These are phyloP conservation scores for Clarireedia hainanense DNA, from an alignment of 2,329 filamentous ascomycete genomes.

Conservation along the genomic window DNA sequence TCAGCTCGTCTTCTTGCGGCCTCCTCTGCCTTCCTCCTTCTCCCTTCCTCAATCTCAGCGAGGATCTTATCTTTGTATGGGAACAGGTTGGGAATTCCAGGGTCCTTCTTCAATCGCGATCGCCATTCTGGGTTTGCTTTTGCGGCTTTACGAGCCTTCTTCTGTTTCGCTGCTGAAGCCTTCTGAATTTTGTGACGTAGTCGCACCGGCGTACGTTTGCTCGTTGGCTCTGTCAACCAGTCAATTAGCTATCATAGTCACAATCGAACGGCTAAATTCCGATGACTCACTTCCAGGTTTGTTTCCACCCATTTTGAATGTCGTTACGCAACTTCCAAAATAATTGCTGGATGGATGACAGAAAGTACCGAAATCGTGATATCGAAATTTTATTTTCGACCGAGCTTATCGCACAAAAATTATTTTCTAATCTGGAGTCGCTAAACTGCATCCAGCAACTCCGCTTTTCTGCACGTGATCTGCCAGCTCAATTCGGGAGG, in stretches of 20 bases:
- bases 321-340: conserved; percentile 6
- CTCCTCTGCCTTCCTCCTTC: conserved; percentile 74
- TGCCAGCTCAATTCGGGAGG: neutral
- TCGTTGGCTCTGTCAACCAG: conserved; percentile 67
- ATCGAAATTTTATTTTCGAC: conserved; percentile 5
- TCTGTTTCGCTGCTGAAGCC: conserved; percentile 80
- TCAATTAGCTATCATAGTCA: conserved; percentile 11
- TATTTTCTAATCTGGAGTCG: conserved; percentile 8
- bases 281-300: conserved; percentile 29
- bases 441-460: neutral
- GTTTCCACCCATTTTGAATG: conserved; percentile 27
- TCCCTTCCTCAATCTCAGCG: conserved; percentile 87
- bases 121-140: conserved; percentile 98
- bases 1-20: conserved; percentile 61
- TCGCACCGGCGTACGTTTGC: conserved; percentile 83
- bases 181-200: conserved; percentile 96
- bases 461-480: neutral
- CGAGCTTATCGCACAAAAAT: conserved; percentile 9
- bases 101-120: conserved; percentile 92
- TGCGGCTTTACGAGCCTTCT: conserved; percentile 77
- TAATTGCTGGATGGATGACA: neutral
- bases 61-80: conserved; percentile 96
- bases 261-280: neutral
- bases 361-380: neutral
- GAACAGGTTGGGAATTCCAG: conserved; percentile 93